Evolutionary conservation across 2,329 filamentous ascomycete genomes (phyloP).

Genomic region (Monosporascus sp.): DNA sequence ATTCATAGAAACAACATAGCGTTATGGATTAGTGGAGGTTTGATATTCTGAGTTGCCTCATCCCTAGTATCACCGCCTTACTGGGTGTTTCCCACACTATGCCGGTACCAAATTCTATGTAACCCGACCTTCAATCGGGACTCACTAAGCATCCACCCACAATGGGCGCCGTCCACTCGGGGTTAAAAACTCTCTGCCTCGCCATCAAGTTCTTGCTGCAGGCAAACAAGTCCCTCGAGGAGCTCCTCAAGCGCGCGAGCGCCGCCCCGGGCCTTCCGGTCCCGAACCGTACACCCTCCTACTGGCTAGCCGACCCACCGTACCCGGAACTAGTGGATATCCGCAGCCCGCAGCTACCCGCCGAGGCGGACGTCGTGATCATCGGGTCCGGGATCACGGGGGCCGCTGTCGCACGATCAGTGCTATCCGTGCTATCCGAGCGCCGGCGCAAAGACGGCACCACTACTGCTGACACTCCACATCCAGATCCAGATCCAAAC

Average conservation of each 20-base stretch:
- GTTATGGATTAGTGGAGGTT: too few species aligned
- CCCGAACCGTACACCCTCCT: constrained; percentile 35
- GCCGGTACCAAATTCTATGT: too few species aligned
- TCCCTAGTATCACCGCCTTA: background rate
- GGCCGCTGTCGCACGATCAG: constrained; percentile 31
- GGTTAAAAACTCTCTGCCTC: constrained; percentile 19
- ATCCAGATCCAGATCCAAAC: too few species aligned
- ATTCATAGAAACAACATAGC: too few species aligned
- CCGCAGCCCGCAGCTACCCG: constrained; percentile 26
- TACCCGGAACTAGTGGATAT: constrained; percentile 34
- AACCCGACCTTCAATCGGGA: too few species aligned
- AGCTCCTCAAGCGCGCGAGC: constrained; percentile 24
- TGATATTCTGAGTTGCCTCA: too few species aligned
- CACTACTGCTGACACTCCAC: too few species aligned
- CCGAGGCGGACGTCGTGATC: constrained; percentile 41
- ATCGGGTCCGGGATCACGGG: constrained; percentile 52
- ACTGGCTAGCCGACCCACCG: constrained; percentile 40
- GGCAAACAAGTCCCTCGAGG: constrained; percentile 21
- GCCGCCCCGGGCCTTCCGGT: constrained; percentile 35
- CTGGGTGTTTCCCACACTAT: too few species aligned
- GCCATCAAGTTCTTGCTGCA: constrained; percentile 19
- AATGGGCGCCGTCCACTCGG: constrained; percentile 31
- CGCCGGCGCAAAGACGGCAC: background rate
- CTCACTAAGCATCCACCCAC: background rate
- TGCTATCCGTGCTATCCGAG: constrained; percentile 15